Evolutionary conservation across 1,284 basidiomycete species (phyloP).

Genomic region (Boletellus sp.): DNA sequence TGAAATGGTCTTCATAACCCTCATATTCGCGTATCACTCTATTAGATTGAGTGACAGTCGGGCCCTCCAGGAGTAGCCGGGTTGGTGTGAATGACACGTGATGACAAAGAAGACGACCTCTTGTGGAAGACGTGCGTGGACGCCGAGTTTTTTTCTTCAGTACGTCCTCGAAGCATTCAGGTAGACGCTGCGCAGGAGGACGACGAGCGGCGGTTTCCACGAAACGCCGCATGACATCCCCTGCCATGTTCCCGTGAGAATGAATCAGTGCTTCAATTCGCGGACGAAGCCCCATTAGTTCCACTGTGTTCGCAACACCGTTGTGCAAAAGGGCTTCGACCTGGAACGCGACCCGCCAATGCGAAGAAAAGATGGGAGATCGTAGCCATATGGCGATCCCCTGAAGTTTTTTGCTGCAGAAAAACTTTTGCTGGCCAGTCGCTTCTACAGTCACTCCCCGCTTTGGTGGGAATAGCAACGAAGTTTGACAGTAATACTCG

Average conservation of each 20-base stretch:
- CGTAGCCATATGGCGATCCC: conserved; percentile 42
- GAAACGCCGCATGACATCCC: conserved; percentile 51
- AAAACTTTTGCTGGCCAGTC: conserved; percentile 44
- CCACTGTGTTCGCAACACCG: conserved; percentile 52
- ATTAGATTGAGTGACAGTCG: conserved; percentile 65
- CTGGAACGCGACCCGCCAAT: conserved; percentile 67
- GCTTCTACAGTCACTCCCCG: conserved; percentile 43
- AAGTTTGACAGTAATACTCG: conserved; percentile 47
- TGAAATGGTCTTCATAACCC: conserved; percentile 60
- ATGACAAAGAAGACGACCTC: conserved; percentile 48
- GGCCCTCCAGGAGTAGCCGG: conserved; percentile 68
- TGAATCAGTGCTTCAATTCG: conserved; percentile 41
- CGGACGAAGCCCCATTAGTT: conserved; percentile 45
- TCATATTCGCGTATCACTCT: conserved; percentile 57
- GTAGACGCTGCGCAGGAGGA: conserved; percentile 41
- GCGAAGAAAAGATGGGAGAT: conserved; percentile 33
- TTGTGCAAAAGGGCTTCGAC: conserved; percentile 63
- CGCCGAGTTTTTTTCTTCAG: conserved; percentile 25
- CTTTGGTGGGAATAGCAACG: conserved; percentile 43
- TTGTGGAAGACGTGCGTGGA: conserved; percentile 16
- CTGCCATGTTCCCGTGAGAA: conserved; percentile 33
- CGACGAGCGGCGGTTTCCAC: conserved; percentile 43
- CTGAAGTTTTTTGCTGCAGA: conserved; percentile 43
- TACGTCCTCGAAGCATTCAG: conserved; percentile 48
- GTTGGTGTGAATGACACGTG: conserved; percentile 73